Evolutionary conservation across 345 rosid genomes (phyloP), one percentile per base, ranked within the genome.

Genomic region (Arabidopsis arenosa): DNA sequence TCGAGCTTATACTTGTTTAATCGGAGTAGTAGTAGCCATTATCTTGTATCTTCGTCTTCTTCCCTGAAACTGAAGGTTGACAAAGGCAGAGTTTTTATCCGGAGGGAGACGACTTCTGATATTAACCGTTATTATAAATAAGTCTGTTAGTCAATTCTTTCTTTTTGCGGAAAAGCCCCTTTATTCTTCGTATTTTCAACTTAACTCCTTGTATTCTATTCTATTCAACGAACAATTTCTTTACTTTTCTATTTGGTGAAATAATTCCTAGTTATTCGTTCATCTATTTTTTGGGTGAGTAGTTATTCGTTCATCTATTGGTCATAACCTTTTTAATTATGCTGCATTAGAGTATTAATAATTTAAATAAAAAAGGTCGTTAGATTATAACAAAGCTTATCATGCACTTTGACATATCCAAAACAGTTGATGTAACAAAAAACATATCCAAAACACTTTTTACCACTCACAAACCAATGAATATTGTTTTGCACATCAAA

Each of bases 11-110:
- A 30, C 0, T 70, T 55, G 36, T 77, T 77, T 56, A 77, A 64
- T 55, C 57, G 49, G 54, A n/a, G n/a, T n/a, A 60, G 69, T 70
- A 26, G 72, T 63, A 54, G 75, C 59, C 71, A 76, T 70, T 76
- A 54, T 33, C 9, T 63, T 40, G 33, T 32, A 12, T 23, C 68
- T 18, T 58, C 60, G 21, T 75, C 68, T 48, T 67, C 65, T 45
- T 35, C 49, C 39, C 21, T 66, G 6, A 35, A 28, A 10, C 32
- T 6, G 6, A 48, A 53, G 9, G 70, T 76, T 76, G 70, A 68
- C 63, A n/a, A 52, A 6, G 37, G 17, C 33, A 76, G 32, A 53
- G 51, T 44, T 73, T 4, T 58, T 36, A 10, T 28, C 7, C n/a
- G 32, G 35, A 28, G 15, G 35, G 67, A 21, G 44, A 59, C 37